Evolutionary conservation across 495 filamentous ascomycete genomes (phyloP), one percentile per base, ranked within the genome.

Genomic region (Aspergillus sclerotioniger): DNA sequence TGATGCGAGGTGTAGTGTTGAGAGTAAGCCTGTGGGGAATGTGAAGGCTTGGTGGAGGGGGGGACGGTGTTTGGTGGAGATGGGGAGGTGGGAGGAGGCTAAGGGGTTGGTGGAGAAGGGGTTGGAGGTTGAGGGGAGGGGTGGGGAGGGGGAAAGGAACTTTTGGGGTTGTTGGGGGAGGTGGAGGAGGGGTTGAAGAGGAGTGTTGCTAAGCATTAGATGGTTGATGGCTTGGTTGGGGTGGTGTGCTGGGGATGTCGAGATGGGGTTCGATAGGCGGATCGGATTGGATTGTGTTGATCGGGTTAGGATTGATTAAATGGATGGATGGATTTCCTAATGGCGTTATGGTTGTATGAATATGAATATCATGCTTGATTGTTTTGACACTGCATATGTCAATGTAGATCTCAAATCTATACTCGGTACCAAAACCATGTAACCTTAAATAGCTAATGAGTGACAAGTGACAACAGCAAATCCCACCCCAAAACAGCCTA

Each of bases 11-110:
- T 76, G 80, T 6, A 93, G 89, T 65, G 88, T 96, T n/a, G 93
- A 96, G 75, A 83, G 88, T 55, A 96, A 95, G 84, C 78, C 84
- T 53, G 77, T 82, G 44, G 90, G 87, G 29, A 97, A 98, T 74
- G 85, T 89, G 7, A 98, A 97, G 85, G 92, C 87, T 3, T 97
- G 92, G 89, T 97, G 90, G 86, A 76, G 93, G 47, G 76, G 89
- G 59, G 92, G 87, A 8, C 85, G 83, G 76, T 92, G 87, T 71
- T 76, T 96, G 68, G 71, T 85, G 52, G 94, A 98, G 86, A 98
- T 97, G 94, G 87, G 88, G 8, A 71, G 92, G 68, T 76, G 88
- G 70, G 85, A 88, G 58, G 94, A 98, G 82, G 91, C 91, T 7
- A 79, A 76, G 70, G 82, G 81, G 52, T 91, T 90, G 79, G 77